A percentile compares a stretch with the other conserved stretches of the same genome.
phyloP scores from a whole-genome alignment of 495 filamentous ascomycete genomes.

The Trichoderma erinaceum region DNA sequence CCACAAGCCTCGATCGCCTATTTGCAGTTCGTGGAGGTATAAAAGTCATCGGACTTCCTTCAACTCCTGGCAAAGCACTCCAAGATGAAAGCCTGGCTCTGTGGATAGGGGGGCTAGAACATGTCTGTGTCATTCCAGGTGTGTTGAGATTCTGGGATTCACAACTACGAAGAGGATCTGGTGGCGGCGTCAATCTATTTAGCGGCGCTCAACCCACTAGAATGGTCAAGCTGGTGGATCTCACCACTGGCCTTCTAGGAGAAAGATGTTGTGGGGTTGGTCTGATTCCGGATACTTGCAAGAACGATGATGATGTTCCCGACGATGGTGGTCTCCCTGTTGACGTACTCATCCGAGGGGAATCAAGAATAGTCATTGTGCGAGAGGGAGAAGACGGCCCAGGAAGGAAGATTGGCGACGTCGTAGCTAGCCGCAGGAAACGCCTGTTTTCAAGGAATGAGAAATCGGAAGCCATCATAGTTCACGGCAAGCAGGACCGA shows the following conservation, averaged over 20 bases:
- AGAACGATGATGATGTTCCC: constrained; percentile 21
- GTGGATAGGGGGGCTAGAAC: constrained; percentile 58
- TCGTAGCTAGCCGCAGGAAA: constrained; percentile 25
- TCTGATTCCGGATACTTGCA: constrained; percentile 42
- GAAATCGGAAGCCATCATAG: constrained; percentile 24
- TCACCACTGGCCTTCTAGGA: constrained; percentile 54
- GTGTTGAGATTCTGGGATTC: constrained; percentile 61
- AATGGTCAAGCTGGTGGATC: constrained; percentile 42
- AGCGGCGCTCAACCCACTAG: constrained; percentile 41
- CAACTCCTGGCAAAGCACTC: constrained; percentile 25
- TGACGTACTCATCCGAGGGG: constrained; percentile 59
- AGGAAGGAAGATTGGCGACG: constrained; percentile 30
- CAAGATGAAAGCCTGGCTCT: constrained; percentile 59
- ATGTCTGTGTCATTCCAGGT: constrained; percentile 55
- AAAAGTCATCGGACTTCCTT: constrained; percentile 43
- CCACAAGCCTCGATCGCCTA: constrained; percentile 32
- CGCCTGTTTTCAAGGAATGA: constrained; percentile 29
- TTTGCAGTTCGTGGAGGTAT: constrained; percentile 54
- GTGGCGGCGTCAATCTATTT: constrained; percentile 54
- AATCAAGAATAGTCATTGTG: constrained; percentile 57
- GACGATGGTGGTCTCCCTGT: constrained; percentile 31
- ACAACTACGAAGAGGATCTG: constrained; percentile 51
- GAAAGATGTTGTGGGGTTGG: constrained; percentile 56
- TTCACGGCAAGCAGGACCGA: constrained; percentile 17
- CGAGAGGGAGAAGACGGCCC: constrained; percentile 38